Evolutionary conservation across 768 basidiomycete species (phyloP).

Genomic region (Leccinum rimulosum): DNA sequence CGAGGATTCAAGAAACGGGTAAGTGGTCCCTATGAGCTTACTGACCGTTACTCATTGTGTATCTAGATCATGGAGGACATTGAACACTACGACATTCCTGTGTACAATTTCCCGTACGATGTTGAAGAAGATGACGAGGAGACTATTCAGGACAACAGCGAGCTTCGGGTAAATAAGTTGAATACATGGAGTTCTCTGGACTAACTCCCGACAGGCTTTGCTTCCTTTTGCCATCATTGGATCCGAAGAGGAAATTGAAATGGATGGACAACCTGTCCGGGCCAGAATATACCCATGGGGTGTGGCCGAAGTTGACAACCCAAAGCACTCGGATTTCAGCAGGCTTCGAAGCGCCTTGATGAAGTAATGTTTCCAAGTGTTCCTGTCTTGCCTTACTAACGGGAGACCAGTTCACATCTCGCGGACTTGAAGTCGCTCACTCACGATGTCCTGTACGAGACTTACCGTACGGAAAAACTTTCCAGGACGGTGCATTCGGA

Average conservation of each 20-base stretch:
- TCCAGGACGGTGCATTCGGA: slow-evolving; percentile 86
- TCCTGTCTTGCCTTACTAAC: slow-evolving; percentile 11
- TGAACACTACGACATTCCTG: slow-evolving; percentile 95
- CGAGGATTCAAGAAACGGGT: slow-evolving; percentile 95
- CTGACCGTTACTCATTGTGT: slow-evolving; percentile 1
- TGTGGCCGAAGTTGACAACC: slow-evolving; percentile 97
- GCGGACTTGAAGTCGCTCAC: slow-evolving; percentile 93
- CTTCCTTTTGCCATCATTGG: slow-evolving; percentile 98
- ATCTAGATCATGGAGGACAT: slow-evolving; percentile 98
- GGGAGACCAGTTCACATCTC: slow-evolving; percentile 72
- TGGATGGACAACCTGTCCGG: slow-evolving; percentile 87
- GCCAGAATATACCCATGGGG: slow-evolving; percentile 99
- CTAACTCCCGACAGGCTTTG: slow-evolving; percentile 53
- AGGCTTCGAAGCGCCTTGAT: slow-evolving; percentile 88
- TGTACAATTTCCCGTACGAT: slow-evolving; percentile 99
- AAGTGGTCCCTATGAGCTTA: slow-evolving; percentile 21
- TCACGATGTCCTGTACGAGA: slow-evolving; percentile 92
- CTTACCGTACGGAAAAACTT: slow-evolving; percentile 96
- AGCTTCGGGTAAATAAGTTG: slow-evolving; percentile 69
- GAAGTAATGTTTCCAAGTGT: slow-evolving; percentile 50
- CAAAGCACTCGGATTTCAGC: slow-evolving; percentile 99
- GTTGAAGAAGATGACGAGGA: slow-evolving; percentile 99
- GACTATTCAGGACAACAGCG: slow-evolving; percentile 95
- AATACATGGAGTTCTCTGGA: slow-evolving; percentile 1
- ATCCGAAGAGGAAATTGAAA: slow-evolving; percentile 93